Base-by-base conservation (phyloP, 371 early-diverging fungal genomes). In the Vairimorpha ceranae region DNA sequence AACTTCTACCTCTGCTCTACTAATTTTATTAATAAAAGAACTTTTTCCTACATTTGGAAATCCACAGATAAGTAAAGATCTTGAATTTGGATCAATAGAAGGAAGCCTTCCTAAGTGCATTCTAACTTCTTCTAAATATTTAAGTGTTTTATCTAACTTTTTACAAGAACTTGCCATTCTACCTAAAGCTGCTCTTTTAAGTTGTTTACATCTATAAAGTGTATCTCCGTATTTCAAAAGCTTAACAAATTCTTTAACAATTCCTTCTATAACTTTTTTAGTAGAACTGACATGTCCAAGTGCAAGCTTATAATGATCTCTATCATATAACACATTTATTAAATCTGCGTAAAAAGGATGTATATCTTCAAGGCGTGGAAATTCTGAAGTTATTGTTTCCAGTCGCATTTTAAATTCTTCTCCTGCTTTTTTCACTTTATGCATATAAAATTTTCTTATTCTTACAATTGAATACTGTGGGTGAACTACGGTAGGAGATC, bases 1-100 rank as follows among this genome's bases (percentile, higher is more conserved):
- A 0, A 99, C 99, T 76, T 98, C 99, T 17, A 97, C 98, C 80
- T 97, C 93, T 29, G 98, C 98, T 77, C 95, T 88, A 10, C 98
- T 94, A 41, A 99, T 87, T 86, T 95, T 95, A 89, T 96, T 97
- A 88, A 99, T 94, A 85, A 97, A 99, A 68, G 92, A 91, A 52
- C 95, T 95, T 83, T 99, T 99, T 74, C 99, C 99, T 29, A 97
- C 97, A 85, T 99, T 99, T 27, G 99, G 99, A 85, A 95, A 98
- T 67, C 99, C 99, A 86, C 97, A 96, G 46, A 99, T 89, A 56
- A 99, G 86, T 30, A 98, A 86, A 21, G 98, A 98, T 72, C 97
- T 89, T 27, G 96, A 93, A 86, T 92, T 93, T 78, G 97, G 96
- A 85, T 98, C 97, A 78, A 99, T 97, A 38, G 92, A 90, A 23